phyloP scores from a whole-genome alignment of 2,329 filamentous ascomycete genomes.

The Chaetomium sp. region DNA sequence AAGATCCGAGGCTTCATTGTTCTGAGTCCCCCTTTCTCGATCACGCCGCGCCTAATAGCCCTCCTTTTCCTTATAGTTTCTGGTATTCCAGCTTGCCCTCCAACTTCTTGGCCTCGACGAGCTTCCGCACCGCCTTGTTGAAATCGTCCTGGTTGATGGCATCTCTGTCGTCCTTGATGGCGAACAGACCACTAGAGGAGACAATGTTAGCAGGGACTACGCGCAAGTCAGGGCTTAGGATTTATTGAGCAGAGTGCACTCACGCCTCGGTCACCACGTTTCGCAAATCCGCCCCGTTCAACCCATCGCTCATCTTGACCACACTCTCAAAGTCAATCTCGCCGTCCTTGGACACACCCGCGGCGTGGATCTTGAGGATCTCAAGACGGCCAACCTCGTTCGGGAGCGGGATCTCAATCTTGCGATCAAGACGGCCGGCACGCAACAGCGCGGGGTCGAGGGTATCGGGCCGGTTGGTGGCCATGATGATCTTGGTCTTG shows the following conservation, averaged over 20 bases:
- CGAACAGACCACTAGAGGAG: slow-evolving; percentile 70
- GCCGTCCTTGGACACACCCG: slow-evolving; percentile 78
- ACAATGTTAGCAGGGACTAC: slow-evolving; percentile 12
- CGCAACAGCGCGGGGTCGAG: slow-evolving; percentile 88
- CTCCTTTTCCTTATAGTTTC: slow-evolving; percentile 60
- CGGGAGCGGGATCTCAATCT: slow-evolving; percentile 94
- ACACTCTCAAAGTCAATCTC: slow-evolving; percentile 99
- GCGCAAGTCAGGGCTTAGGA: too few relatives aligned
- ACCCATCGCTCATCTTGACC: slow-evolving; percentile 98
- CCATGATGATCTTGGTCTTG: slow-evolving; percentile 99
- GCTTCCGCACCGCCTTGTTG: slow-evolving; percentile 98
- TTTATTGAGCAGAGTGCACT: slow-evolving; percentile 34
- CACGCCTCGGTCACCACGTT: slow-evolving; percentile 99
- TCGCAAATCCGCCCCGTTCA: slow-evolving; percentile 94
- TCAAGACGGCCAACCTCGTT: slow-evolving; percentile 95
- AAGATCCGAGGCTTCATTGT: too few relatives aligned
- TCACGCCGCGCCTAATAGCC: not conserved
- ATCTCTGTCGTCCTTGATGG: slow-evolving; percentile 97
- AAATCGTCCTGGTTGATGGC: slow-evolving; percentile 97
- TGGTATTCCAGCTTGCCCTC: slow-evolving; percentile 98
- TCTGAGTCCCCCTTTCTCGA: not conserved
- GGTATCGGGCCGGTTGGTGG: slow-evolving; percentile 93
- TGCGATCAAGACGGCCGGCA: slow-evolving; percentile 88
- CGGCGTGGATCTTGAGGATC: slow-evolving; percentile 95
- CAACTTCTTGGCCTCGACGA: slow-evolving; percentile 95